phyloP scores from a whole-genome alignment of 306 rosid species.

The Cucurbita moschata region DNA sequence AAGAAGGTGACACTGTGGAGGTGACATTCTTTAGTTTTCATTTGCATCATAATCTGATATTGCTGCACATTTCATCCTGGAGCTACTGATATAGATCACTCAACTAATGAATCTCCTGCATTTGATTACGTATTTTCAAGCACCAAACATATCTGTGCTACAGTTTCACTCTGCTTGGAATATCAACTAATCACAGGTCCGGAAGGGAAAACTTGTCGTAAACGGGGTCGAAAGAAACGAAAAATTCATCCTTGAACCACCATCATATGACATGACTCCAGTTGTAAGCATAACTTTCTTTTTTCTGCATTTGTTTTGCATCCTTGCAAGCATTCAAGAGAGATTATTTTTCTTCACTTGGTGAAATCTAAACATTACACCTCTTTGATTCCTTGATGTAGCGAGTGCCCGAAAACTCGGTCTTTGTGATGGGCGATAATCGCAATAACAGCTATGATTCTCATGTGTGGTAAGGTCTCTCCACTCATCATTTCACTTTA shows the following conservation, averaged over 20 bases:
- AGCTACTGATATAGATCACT: not conserved
- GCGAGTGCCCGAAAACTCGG: constrained; percentile 73
- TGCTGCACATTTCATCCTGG: not conserved
- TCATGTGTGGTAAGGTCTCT: constrained; percentile 56
- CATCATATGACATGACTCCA: constrained; percentile 70
- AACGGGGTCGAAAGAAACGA: constrained; percentile 91
- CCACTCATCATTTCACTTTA: not conserved
- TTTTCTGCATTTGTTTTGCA: not conserved
- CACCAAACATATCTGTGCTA: not conserved
- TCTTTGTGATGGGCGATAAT: constrained; percentile 98
- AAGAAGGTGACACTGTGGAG: constrained; percentile 87
- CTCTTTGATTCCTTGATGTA: constrained; percentile 18
- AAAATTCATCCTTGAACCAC: constrained; percentile 65
- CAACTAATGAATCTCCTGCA: not conserved
- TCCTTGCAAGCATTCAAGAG: not conserved
- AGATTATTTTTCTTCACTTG: not conserved
- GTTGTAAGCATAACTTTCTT: constrained; percentile 34
- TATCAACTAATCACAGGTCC: constrained; percentile 47
- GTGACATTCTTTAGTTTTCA: constrained; percentile 20
- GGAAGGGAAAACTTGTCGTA: constrained; percentile 67
- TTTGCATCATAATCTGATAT: not conserved
- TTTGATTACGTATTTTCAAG: not conserved
- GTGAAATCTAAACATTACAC: not conserved
- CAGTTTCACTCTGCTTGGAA: not conserved
- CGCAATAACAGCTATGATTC: constrained; percentile 97